phyloP scores from a whole-genome alignment of 495 filamentous ascomycete species.

The Pseudomonodictys pantanalensis region DNA sequence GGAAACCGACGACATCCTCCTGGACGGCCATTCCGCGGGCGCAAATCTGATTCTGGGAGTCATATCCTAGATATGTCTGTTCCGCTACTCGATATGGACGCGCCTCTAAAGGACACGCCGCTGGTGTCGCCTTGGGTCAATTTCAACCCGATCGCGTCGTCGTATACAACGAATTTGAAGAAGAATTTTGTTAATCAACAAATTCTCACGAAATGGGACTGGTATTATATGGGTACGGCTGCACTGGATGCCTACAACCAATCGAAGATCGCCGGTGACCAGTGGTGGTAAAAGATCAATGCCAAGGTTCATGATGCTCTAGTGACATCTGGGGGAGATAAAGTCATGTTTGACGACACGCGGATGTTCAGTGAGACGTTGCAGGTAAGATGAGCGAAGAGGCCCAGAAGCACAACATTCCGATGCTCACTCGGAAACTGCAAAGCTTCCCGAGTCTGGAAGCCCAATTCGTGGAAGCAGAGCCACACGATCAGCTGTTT shows the following conservation, averaged over 20 bases:
- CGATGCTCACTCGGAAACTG: conserved; percentile 2
- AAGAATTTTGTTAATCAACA: conserved; percentile 14
- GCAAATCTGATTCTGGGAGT: conserved; percentile 13
- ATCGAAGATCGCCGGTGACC: background rate
- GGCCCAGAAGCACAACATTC: conserved; percentile 3
- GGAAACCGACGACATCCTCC: conserved; percentile 6
- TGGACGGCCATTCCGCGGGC: conserved; percentile 12
- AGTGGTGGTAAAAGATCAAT: conserved; percentile 7
- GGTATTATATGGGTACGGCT: conserved; percentile 9
- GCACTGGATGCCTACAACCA: conserved; percentile 4
- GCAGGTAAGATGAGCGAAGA: conserved; percentile 1
- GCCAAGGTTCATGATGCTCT: conserved; percentile 6
- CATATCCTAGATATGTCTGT: conserved; percentile 5
- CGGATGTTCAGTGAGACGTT: conserved; percentile 8
- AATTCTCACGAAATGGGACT: conserved; percentile 9
- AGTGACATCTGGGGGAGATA: conserved; percentile 4
- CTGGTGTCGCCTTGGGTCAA: conserved; percentile 10
- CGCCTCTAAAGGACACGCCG: background rate
- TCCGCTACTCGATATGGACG: conserved; percentile 1
- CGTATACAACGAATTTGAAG: conserved; percentile 2
- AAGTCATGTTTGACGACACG: conserved; percentile 10
- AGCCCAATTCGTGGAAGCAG: conserved; percentile 5
- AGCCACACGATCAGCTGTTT: conserved; percentile 12
- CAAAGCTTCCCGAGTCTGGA: conserved; percentile 14
- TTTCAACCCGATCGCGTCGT: conserved; percentile 7